Evolutionary conservation across 2,329 filamentous ascomycete genomes (phyloP), one percentile per base, ranked within the genome.

Genomic region (Dissoconium aciculare): DNA sequence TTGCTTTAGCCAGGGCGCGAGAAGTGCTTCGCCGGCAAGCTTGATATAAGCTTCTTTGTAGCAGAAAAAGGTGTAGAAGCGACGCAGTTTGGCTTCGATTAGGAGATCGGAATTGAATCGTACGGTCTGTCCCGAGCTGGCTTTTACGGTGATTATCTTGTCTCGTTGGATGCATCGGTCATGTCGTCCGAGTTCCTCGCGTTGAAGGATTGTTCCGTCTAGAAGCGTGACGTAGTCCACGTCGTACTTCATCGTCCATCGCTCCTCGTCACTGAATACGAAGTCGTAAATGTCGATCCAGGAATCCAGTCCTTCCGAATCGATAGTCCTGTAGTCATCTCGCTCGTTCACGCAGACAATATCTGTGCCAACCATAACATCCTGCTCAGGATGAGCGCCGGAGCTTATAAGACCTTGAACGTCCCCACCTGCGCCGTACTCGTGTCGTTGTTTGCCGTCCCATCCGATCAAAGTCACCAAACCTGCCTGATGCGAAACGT

Each of bases 31-130:
- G 15, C 80, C 80, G 16, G 78, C 79, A 59, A 87, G 73, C 66
- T 85, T 87, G 54, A 85, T 74, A 50, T 81, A 85, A 1, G 78
- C 74, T 57, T 87, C 80, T 44, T 81, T 74, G 52, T 82, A 66
- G 51, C 76, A 81, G 75, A 79, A 87, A 36, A 78, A 69, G 1
- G 77, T 68, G 51, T 84, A 87, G 50, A 87, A 87, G 31, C 68
- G 64, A 4, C 77, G 64, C 15, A 85, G 58, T 47, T 74, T 74
- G 13, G 58, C 64, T 36, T 78, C 74, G 11, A 69, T 57, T n/a
- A 70, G 37, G 0, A 60, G 32, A 21, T 64, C 58, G 3, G 56
- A 60, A 19, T 48, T 51, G 37, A 67, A 57, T 2, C 28, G 45
- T 42, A 46, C 41, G 5, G 51, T 44, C 17, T 54, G 49, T 3